Evolutionary conservation across 2,329 filamentous ascomycete species (phyloP), one percentile per base, ranked within the genome.

Genomic region (Colletotrichum paranaense): DNA sequence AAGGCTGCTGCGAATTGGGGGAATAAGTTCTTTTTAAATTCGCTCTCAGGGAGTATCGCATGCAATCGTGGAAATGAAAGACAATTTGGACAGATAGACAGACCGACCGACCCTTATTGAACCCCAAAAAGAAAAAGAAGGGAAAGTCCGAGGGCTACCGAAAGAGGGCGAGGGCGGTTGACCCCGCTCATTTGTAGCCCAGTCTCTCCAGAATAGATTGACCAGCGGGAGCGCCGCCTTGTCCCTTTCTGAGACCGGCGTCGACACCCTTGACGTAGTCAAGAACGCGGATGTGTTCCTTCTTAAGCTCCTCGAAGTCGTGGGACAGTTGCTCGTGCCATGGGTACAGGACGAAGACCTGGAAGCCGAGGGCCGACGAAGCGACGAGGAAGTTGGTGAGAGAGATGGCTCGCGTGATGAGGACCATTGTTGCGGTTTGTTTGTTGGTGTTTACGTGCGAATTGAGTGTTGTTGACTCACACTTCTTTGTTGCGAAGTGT

Each of bases 301-400:
- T 85, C 78, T 89, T 91, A 28, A 92, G 82, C 12, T 85, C 82
- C 68, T 89, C 84, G 77, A 93, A 92, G 73, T 89, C 88, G 24
- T 88, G 86, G 75, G 92, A 89, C 7, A 93, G 83, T 78, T 92
- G 85, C 77, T 92, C 87, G 81, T 93, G 91, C 91, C 91, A 93
- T 1, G 92, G 92, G 80, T 93, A 93, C 12, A 93, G 84, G 52
- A 93, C 92, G 76, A 90, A 91, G 62, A 93, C 90, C 81, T 93
- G 91, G 80, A 93, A 93, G 46, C 84, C 85, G 42, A 93, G 85
- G 0, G 92, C 92, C 4, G 90, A 92, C 35, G 87, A 87, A 66
- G 91, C 92, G 73, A 93, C 89, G 75, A 88, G 78, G 78, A 93
- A 93, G 83, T 93, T 92, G 74, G 89, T 91, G 74, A 92, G 76